These are phyloP conservation scores for Solanum okadae DNA, from an alignment of 257 asterid genomes.

Conservation along the genomic window DNA sequence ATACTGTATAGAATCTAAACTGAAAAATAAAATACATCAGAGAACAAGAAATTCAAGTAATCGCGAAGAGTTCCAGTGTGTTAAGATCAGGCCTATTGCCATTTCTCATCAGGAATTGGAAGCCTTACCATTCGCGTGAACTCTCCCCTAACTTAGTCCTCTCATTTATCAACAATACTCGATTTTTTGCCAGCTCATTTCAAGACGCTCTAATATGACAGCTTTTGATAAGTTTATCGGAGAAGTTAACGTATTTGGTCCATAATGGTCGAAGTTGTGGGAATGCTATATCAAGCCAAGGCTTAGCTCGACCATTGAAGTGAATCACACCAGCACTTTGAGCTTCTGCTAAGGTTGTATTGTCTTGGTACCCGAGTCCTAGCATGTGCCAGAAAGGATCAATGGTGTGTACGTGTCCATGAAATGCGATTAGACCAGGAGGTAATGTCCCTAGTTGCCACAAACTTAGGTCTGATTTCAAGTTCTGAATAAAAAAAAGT, in stretches of 20 bases:
- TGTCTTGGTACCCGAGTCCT: slow-evolving; percentile 91
- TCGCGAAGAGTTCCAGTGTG: slow-evolving; percentile 11
- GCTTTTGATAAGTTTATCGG: slow-evolving; percentile 68
- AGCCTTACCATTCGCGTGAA: slow-evolving; percentile 5
- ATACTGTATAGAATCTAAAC: slow-evolving; percentile 1
- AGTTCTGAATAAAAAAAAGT: slow-evolving; percentile 39
- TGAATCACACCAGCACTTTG: slow-evolving; percentile 79
- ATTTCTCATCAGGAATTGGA: slow-evolving; percentile 15
- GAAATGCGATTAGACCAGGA: slow-evolving; percentile 90
- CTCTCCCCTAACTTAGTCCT: slow-evolving; percentile 21
- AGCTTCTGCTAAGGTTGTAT: slow-evolving; percentile 59
- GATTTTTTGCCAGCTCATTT: slow-evolving; percentile 1
- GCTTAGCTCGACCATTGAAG: slow-evolving; percentile 95
- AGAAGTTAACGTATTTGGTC: slow-evolving; percentile 68
- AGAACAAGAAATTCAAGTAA: slow-evolving; percentile 24
- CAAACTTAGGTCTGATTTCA: slow-evolving; percentile 83
- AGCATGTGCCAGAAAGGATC: slow-evolving; percentile 95
- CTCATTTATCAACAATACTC: slow-evolving; percentile 17
- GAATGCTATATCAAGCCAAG: slow-evolving; percentile 97
- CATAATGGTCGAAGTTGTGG: slow-evolving; percentile 74
- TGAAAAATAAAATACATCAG: background rate
- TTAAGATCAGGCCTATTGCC: slow-evolving; percentile 17
- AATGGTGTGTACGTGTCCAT: slow-evolving; percentile 60
- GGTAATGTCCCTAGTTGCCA: slow-evolving; percentile 98
- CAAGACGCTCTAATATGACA: slow-evolving; percentile 72